Base-by-base conservation (phyloP, 148 eudicot species). In the Vaccinium corymbosum region DNA sequence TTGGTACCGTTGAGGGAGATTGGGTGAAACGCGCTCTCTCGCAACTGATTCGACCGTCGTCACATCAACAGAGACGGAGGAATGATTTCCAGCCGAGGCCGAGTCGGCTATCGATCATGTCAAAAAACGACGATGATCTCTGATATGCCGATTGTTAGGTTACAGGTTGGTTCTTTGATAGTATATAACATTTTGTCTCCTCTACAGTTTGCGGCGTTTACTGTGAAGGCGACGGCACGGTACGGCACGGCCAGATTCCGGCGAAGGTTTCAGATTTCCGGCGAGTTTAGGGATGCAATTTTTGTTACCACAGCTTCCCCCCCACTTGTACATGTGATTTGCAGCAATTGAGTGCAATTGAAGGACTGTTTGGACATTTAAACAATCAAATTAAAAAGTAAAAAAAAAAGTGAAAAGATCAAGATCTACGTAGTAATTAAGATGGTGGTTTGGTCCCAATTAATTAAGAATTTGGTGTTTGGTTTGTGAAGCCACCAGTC, bases 1-100 rank as follows among this genome's bases (percentile, higher is more conserved):
- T 91, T 48, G 90, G 92, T 0, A 88, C 90, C 14, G 93, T 91
- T 0, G 93, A 91, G 76, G 93, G 93, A 17, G 93, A 91, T 79
- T 76, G 85, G 85, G 88, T 89, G 73, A 89, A 71, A 85, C 87
- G 93, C 27, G 91, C 93, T 48, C 68, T 91, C 20, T 84, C 91
- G 19, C 89, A 91, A 6, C 81, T 91, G 78, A 91, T 91, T 73
- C 82, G 93, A 5, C 93, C 93, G 27, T 91, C 93, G 6, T 91
- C 93, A 16, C 93, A 90, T 61, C 93, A 91, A 13, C 89, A 85
- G 71, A 84, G 88, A 42, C 86, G 93, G 7, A 83, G 92, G 4
- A 81, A 79, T 15, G 81, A 50, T 38, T 88, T 88, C 25, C 85
- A 87, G 84, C 86, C 88, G 46, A 74, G 79, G 51, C 88, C 83